Conservation (phyloP, 192 early-diverging fungal genomes). For the Funneliformis geosporum region DNA sequence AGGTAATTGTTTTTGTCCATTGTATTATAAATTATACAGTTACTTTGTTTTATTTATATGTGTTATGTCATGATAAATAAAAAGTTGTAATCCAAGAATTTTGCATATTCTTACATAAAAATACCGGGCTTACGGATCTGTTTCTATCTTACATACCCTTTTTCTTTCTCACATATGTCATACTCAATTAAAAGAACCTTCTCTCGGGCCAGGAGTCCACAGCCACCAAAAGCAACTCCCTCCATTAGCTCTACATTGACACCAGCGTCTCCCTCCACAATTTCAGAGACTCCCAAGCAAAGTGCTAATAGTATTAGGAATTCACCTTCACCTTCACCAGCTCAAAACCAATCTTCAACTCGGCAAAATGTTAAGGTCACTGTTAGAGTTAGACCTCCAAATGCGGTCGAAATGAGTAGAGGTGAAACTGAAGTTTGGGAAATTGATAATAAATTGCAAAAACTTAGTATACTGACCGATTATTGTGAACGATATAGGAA, state of each 20-base stretch:
- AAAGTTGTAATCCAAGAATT: neutral
- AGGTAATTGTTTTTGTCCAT: neutral
- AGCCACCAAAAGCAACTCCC: neutral
- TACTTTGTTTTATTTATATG: neutral
- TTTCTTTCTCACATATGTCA: neutral
- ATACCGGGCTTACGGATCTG: neutral
- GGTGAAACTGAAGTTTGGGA: conserved; percentile 49
- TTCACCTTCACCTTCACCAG: neutral
- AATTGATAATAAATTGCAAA: conserved; percentile 32
- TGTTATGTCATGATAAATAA: neutral
- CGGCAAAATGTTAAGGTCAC: conserved; percentile 66
- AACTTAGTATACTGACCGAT: conserved; percentile 37
- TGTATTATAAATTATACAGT: neutral
- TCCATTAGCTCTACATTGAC: neutral
- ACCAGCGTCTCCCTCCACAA: neutral
- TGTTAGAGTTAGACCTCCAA: conserved; percentile 72
- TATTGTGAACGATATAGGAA: conserved; percentile 36
- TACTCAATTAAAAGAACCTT: neutral
- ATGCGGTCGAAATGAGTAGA: conserved; percentile 57
- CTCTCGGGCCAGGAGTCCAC: neutral
- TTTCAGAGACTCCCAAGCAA: neutral
- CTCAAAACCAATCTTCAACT: neutral
- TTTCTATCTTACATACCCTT: neutral
- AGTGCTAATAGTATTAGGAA: neutral
- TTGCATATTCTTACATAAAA: neutral